Conservation (phyloP, 225 moss, liverwort and hornwort species). For the Polytrichum formosum region DNA sequence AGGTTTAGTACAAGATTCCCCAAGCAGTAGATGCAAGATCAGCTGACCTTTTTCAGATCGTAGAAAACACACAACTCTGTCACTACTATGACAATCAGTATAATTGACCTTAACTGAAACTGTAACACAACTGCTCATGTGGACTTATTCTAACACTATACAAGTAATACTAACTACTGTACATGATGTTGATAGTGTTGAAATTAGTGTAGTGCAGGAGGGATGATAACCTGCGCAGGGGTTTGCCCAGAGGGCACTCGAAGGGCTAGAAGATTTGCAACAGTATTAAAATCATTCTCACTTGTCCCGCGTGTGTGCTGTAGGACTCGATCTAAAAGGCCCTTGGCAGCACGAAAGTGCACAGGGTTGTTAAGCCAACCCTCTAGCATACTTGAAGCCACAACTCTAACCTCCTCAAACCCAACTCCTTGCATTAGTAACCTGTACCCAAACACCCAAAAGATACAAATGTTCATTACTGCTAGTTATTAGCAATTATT, state of each 20-base stretch:
- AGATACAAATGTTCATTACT: not conserved
- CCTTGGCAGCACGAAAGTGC: conserved; percentile 89
- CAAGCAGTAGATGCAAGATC: not conserved
- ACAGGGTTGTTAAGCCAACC: conserved; percentile 92
- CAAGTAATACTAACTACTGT: too few species aligned
- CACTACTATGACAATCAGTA: too few species aligned
- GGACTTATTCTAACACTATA: too few species aligned
- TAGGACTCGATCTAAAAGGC: conserved; percentile 87
- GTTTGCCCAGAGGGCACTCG: conserved; percentile 83
- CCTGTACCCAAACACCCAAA: conserved; percentile 41
- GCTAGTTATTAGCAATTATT: too few species aligned
- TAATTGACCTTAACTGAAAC: too few species aligned
- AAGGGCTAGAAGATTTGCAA: conserved; percentile 88
- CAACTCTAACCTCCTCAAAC: conserved; percentile 97
- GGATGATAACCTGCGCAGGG: conserved; percentile 72
- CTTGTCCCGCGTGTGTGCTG: conserved; percentile 90
- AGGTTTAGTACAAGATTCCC: not conserved
- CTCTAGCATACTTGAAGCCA: conserved; percentile 98
- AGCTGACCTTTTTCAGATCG: not conserved
- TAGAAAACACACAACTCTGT: too few species aligned
- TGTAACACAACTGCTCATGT: too few species aligned
- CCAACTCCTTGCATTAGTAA: conserved; percentile 99
- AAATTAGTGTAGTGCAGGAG: conserved; percentile 1
- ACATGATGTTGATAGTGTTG: too few species aligned
- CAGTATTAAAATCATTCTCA: conserved; percentile 93